Percentiles rank a stretch among this genome's conserved stretches.
These are phyloP conservation scores for Cladosporium colombiae DNA, from an alignment of 2,329 filamentous ascomycete genomes.

Conservation along the genomic window DNA sequence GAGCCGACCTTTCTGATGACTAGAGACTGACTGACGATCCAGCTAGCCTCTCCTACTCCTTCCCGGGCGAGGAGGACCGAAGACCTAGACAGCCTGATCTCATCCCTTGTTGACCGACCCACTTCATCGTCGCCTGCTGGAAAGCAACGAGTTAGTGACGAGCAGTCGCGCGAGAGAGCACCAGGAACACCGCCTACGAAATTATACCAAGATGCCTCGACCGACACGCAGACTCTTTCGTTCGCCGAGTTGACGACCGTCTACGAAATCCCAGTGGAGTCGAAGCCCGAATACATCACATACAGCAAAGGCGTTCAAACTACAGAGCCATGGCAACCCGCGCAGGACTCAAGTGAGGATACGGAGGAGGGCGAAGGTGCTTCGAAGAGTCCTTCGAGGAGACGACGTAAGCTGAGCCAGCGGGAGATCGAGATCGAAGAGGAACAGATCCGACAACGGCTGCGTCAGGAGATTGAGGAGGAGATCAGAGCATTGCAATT, in stretches of 20 bases:
- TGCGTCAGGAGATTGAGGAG: constrained; percentile 88
- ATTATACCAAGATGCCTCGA: constrained; percentile 39
- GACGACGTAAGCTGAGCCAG: constrained; percentile 74
- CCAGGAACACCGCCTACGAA: constrained; percentile 29
- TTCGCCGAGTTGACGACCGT: constrained; percentile 74
- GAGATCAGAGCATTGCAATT: constrained; percentile 74
- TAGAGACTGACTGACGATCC: constrained; percentile 34
- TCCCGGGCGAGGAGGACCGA: constrained; percentile 65
- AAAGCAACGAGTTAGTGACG: constrained; percentile 32
- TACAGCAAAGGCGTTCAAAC: constrained; percentile 98
- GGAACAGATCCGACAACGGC: constrained; percentile 81
- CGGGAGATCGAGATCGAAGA: constrained; percentile 74
- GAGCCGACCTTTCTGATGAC: background rate
- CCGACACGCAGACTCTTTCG: constrained; percentile 68
- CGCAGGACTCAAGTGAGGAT: constrained; percentile 57
- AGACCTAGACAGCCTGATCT: constrained; percentile 81
- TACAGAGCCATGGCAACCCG: constrained; percentile 68
- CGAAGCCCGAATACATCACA: constrained; percentile 75
- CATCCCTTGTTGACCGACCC: constrained; percentile 73
- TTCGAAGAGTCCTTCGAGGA: constrained; percentile 53
- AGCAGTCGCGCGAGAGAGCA: constrained; percentile 27
- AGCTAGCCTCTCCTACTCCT: constrained; percentile 71
- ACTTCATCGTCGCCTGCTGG: constrained; percentile 32
- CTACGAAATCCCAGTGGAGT: constrained; percentile 73
- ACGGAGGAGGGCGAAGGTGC: constrained; percentile 62